A percentile compares a stretch with the other conserved stretches of the same genome.
Conservation (phyloP, 805 yeast species). For the Candida maris region DNA sequence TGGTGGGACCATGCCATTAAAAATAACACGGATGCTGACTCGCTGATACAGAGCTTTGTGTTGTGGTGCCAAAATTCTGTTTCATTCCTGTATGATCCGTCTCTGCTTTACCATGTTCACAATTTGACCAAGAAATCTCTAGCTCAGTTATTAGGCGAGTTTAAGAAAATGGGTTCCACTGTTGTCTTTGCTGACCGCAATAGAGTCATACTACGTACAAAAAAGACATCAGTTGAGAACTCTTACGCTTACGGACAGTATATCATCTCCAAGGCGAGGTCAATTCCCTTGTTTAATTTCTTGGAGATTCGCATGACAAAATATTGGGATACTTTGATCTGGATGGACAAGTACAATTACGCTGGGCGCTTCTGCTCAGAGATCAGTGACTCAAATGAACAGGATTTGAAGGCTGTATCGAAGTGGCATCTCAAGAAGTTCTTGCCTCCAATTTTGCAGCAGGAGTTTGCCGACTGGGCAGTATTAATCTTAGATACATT, state of each 20-base stretch:
- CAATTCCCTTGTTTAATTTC: constrained; percentile 78
- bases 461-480: constrained; percentile 88
- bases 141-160: constrained; percentile 75
- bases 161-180: constrained; percentile 71
- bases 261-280: constrained; percentile 68
- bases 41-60: constrained; percentile 75
- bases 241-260: constrained; percentile 91
- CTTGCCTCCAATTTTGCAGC: constrained; percentile 70
- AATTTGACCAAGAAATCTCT: constrained; percentile 80
- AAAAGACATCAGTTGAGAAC: constrained; percentile 74
- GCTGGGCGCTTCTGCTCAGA: constrained; percentile 63
- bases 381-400: constrained; percentile 42
- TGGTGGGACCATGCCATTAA: constrained; percentile 93
- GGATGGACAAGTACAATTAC: constrained; percentile 92
- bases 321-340: constrained; percentile 89
- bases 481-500: constrained; percentile 69
- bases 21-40: constrained; percentile 69
- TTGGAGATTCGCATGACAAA: constrained; percentile 68
- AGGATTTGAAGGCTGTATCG: constrained; percentile 46
- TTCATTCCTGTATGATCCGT: constrained; percentile 71
- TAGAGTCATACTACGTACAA: constrained; percentile 66
- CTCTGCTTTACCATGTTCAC: constrained; percentile 82
- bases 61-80: constrained; percentile 81
- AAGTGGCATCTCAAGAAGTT: constrained; percentile 79
- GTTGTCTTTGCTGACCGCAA: constrained; percentile 79